A percentile compares a stretch with the other conserved stretches of the same genome.
These are phyloP conservation scores for Cicer cuneatum DNA, from an alignment of 306 rosid species.

Conservation along the genomic window DNA sequence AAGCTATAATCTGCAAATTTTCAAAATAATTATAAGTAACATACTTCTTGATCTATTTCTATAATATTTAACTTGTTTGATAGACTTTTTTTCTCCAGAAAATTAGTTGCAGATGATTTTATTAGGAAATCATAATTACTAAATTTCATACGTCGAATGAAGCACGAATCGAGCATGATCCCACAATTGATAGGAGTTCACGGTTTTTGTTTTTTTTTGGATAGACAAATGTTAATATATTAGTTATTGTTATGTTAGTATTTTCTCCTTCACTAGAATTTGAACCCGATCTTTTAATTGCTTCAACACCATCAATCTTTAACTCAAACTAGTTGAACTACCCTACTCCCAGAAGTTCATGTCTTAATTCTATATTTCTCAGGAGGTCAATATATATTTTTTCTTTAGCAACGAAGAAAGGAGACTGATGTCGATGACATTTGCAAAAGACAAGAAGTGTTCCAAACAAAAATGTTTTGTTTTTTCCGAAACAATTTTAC, in stretches of 20 bases:
- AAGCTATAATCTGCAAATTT: conserved; percentile 61
- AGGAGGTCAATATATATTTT: neutral
- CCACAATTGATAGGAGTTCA: neutral
- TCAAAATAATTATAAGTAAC: conserved; percentile 25
- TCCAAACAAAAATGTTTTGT: neutral
- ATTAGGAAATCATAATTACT: conserved; percentile 5
- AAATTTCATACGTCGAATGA: conserved; percentile 7
- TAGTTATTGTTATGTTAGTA: too few species aligned
- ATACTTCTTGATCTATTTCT: neutral
- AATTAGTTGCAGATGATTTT: neutral
- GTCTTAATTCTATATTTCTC: conserved; percentile 31
- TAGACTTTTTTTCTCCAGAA: conserved; percentile 17
- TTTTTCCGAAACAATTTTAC: too few species aligned
- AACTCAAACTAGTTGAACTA: too few species aligned
- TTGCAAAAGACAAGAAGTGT: neutral
- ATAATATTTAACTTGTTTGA: conserved; percentile 37
- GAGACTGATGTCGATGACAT: neutral
- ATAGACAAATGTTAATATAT: too few species aligned
- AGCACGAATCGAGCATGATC: conserved; percentile 1
- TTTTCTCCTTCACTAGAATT: too few species aligned
- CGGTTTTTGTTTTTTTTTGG: too few species aligned
- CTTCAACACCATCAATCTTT: too few species aligned
- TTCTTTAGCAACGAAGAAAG: conserved; percentile 18
- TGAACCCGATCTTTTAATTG: too few species aligned
- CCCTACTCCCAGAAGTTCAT: neutral